phyloP scores from a whole-genome alignment of 441 rosid species.

The Raphanus hybrid region DNA sequence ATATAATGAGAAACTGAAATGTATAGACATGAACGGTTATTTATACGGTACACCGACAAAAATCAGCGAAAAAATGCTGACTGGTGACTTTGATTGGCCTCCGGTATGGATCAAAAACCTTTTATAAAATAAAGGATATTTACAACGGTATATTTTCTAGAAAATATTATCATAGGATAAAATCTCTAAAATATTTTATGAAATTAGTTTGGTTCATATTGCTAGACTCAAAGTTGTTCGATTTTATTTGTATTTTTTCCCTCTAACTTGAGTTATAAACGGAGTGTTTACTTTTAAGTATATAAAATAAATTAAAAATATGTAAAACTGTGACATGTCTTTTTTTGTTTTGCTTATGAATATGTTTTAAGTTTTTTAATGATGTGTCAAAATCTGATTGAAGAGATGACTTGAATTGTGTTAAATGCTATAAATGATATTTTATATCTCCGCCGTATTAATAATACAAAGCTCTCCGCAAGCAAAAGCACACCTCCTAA shows the following conservation, averaged over 20 bases:
- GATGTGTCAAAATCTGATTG: slow-evolving; percentile 16
- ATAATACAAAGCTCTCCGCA: slow-evolving; percentile 11
- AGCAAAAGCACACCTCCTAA: slow-evolving; percentile 23
- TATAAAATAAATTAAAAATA: too few species aligned
- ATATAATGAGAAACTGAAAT: neutral
- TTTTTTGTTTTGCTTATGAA: neutral
- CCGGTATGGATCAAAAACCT: neutral
- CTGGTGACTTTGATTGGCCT: neutral
- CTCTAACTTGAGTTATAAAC: too few species aligned
- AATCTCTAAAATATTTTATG: neutral
- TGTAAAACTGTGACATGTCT: neutral
- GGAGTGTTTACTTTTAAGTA: neutral
- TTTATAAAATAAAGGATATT: neutral
- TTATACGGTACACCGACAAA: neutral
- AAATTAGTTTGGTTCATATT: too few species aligned
- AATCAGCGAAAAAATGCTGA: neutral
- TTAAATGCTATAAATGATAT: neutral
- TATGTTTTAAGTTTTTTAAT: neutral
- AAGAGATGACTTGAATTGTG: neutral
- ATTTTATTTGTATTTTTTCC: too few species aligned
- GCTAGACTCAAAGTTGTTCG: neutral
- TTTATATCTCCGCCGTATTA: slow-evolving; percentile 28
- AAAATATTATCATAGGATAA: neutral
- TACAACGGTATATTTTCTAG: neutral
- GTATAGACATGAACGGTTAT: neutral